Evolutionary conservation across 139 green algal genomes (phyloP), one percentile per base, ranked within the genome.

Genomic region (Yamagishiella unicocca): DNA sequence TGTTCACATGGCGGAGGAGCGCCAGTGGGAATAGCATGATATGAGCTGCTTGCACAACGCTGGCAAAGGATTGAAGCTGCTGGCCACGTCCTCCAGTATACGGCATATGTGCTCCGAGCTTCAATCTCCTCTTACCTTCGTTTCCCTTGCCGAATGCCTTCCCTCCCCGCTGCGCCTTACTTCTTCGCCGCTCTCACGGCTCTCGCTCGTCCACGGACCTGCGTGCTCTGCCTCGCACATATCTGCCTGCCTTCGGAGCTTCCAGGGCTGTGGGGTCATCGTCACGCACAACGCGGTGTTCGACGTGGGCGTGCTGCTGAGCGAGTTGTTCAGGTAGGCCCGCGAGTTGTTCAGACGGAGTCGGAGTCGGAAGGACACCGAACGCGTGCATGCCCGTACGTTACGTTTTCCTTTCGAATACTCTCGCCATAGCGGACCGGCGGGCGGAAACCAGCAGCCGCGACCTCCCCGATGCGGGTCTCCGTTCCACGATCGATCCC

Each of bases 281-380:
- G 67, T 75, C 10, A 37, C 67, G 3, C 67, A 75, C 67, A 75
- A 75, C 37, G 67, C 67, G 10, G 2, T 2, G 67, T 75, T 53
- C 17, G 67, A 75, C 35, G 9, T 75, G 35, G 35, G 35, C 29
- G 27, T 75, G 35, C 4, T 75, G 8, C 37, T 50, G 35, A 75
- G 67, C 35, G 67, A 75, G 67, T 12, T 75, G 35, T 75, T 75
- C 67, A 71, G 62, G 62, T 71, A 42, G 21, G 50, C 12, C 50
- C 50, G 50, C 50, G 50, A 17, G 50, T 58, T 12, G 50, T 67
- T 67, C 17, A 9, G 58, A 27, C 19, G 17, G 19, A 31, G 22
- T 67, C 17, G 22, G 58, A 67, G 6, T 9, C 27, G 58, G 58
- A 6, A 22, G 58, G 19, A 67, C 17, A 17, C 17, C 50, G 50